Conservation (phyloP, 306 rosid genomes). For the Trifolium subterraneum region DNA sequence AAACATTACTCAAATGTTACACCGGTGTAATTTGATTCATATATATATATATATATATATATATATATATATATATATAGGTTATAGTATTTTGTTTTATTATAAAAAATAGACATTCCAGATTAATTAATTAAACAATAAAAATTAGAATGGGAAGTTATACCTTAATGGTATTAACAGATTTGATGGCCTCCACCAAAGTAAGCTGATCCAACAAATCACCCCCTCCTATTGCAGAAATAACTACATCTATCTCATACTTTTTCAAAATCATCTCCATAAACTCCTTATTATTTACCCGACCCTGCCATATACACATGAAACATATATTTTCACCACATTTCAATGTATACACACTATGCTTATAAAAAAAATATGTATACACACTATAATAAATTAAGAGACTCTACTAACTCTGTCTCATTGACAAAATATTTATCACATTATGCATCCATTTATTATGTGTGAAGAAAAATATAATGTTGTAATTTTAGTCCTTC, state of each 20-base stretch:
- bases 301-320: constrained; percentile 50
- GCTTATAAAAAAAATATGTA: too few relatives aligned
- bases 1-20: too few relatives aligned
- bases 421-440: too few relatives aligned
- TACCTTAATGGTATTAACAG: constrained; percentile 65
- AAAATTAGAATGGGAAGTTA: background rate
- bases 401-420: too few relatives aligned
- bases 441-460: too few relatives aligned
- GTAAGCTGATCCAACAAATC: constrained; percentile 57
- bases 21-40: too few relatives aligned
- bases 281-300: constrained; percentile 51
- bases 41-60: too few relatives aligned
- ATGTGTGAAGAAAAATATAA: background rate
- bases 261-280: constrained; percentile 62
- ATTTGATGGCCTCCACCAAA: constrained; percentile 63
- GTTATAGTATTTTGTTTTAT: background rate
- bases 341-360: too few relatives aligned
- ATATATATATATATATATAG: too few relatives aligned
- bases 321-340: background rate
- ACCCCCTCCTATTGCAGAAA: constrained; percentile 74
- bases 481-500: background rate
- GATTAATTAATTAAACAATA: background rate
- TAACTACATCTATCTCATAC: constrained; percentile 62
- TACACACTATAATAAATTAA: too few relatives aligned
- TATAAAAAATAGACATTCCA: background rate